phyloP scores from a whole-genome alignment of 2,329 filamentous ascomycete genomes.

The Clarireedia homoeocarpa region DNA sequence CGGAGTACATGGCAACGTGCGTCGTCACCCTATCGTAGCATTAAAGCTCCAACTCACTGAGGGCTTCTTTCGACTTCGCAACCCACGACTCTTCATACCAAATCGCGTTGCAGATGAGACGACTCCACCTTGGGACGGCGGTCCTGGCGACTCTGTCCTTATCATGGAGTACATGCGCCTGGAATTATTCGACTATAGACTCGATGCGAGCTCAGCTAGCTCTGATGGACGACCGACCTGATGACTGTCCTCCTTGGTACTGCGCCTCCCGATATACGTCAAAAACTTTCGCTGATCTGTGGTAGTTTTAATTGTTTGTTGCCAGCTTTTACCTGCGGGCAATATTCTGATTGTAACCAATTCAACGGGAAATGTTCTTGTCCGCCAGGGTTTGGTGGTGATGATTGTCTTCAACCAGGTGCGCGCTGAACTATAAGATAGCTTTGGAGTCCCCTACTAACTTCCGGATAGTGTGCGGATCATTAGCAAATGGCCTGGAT shows the following conservation, averaged over 20 bases:
- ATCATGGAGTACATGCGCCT: constrained; percentile 35
- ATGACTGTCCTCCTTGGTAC: constrained; percentile 72
- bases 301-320: constrained; percentile 94
- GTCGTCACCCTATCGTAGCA: constrained; percentile 3
- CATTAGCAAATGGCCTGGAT: constrained; percentile 72
- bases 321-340: constrained; percentile 82
- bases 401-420: constrained; percentile 83
- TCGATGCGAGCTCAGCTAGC: constrained; percentile 59
- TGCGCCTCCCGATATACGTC: constrained; percentile 22
- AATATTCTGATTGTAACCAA: constrained; percentile 83
- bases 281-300: constrained; percentile 10
- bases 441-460: constrained; percentile 11
- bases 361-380: constrained; percentile 91
- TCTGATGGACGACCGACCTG: constrained; percentile 64
- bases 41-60: constrained; percentile 9
- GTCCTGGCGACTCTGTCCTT: constrained; percentile 32
- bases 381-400: constrained; percentile 84
- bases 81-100: constrained; percentile 1
- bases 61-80: not conserved
- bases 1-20: constrained; percentile 5
- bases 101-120: constrained; percentile 17
- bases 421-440: constrained; percentile 23
- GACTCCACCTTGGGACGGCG: constrained; percentile 15
- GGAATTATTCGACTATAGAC: constrained; percentile 53
- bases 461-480: constrained; percentile 62